Base-by-base conservation (phyloP, 768 basidiomycete genomes). In the Cystobasidium ongulense region DNA sequence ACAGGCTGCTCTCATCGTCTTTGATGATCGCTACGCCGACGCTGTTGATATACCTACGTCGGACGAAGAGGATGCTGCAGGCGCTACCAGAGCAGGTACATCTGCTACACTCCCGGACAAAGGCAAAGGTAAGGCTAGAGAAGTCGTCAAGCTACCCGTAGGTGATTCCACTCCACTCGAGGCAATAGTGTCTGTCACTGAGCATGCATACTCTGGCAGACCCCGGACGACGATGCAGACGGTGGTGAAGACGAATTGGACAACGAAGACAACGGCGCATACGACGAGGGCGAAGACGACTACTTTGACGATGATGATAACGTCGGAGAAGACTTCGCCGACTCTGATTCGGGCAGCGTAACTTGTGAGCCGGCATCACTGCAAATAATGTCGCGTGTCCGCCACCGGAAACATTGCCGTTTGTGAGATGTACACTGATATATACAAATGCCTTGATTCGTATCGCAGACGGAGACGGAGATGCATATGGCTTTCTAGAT, bases 401-500 rank as follows among this genome's bases (percentile, higher is more conserved):
- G 31, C 29, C 31, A 23, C 27, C n/a, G n/a, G 25, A 39, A 38
- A 13, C 50, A n/a, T 54, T 4, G 63, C 63, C 18, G 33, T 35
- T 17, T 41, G 35, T 64, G 25, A 11, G 7, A 3, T 33, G 7
- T n/a, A 38, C 29, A 38, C 63, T 64, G 63, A 39, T 18, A 27
- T 8, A 21, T 7, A 18, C 25, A 8, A 38, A 21, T 64, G 18
- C 3, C 33, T 25, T n/a, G 11, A 36, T 2, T 15, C 29, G 10
- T 1, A 27, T 5, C 4, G 3, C 29, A 71, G 68, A 59, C 38
- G 68, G 68, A 8, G 68, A 71, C 33, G 68, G 68, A 29, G 68
- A 71, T 43, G 68, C 68, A 8, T 71, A 71, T 27, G 68, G 52
- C 13, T 71, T 71, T 43, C 68, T 71, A 8, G 68, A 71, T n/a